Evolutionary conservation across 345 rosid species (phyloP), one percentile per base, ranked within the genome.

Genomic region (Reutealis trisperma): DNA sequence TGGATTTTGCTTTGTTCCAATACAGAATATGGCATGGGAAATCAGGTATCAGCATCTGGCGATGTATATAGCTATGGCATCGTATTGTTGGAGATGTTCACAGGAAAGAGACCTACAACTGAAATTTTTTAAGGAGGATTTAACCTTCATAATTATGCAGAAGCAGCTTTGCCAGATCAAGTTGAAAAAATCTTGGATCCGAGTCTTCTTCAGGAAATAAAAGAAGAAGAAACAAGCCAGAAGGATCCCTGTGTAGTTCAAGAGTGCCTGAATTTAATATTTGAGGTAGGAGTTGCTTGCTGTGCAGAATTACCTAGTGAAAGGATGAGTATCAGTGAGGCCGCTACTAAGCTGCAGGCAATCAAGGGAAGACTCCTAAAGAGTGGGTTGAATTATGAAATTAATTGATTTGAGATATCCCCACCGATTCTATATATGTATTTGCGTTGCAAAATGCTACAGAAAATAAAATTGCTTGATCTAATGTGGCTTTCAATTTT

Each of bases 191-290:
- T 68, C 15, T 6, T 76, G 68, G 74, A 69, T 52, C 27, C 55
- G 67, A 27, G 15, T 41, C 65, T 75, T 41, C 25, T 75, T n/a
- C 65, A 67, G 57, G 78, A 75, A 68, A 67, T 75, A 34, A 42
- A 27, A 27, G 30, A 27, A 58, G 70, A 22, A 19, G 15, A 21
- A 12, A 27, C 6, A 13, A 37, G 12, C 22, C 5, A 1, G 1
- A 7, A 21, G 11, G 77, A 10, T 19, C 61, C 1, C 22, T 22
- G n/a, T 59, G 32, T 59, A 27, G 34, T 70, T 27, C 44, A 49
- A 14, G 79, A 77, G n/a, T 49, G 63, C 61, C 12, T 77, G 9
- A 49, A 59, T 60, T 70, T 51, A 18, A 70, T 69, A 44, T 7
- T 69, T 69, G 68, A 70, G 49, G 32, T 68, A 14, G 79, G 74